Evolutionary conservation across 805 yeast species (phyloP), one percentile per base, ranked within the genome.

Genomic region (Pichia thaimueangensis): DNA sequence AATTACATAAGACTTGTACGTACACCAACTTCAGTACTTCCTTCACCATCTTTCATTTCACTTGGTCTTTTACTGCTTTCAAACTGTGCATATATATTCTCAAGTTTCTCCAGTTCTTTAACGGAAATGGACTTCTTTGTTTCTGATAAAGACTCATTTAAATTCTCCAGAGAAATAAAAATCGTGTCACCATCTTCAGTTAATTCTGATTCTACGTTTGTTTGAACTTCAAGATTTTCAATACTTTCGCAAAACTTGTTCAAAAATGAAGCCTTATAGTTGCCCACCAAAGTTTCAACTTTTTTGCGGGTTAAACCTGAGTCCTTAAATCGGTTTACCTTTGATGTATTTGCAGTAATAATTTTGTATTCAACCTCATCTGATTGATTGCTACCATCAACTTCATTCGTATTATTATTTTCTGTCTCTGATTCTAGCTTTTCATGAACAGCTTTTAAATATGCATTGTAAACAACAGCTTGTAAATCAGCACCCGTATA

Each of bases 401-500:
- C 47, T 6, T 46, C 38, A 13, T 15, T 9, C 16, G 16, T 17
- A 5, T n/a, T 35, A 20, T 34, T 28, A 12, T 48, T 56, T 42
- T 74, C 71, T 35, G 73, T 70, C 5, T 64, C 56, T 5, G 25
- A 23, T 11, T 74, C 76, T 50, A 88, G 72, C 49, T 74, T 79
- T 28, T 76, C 73, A 56, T 85, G 93, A 6, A 84, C 88, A 12
- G 95, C 94, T 51, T 80, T 82, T 57, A 91, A 69, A 59, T 89
- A 87, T 0, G 97, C 96, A 62, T 87, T 93, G 61, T 88, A 91
- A 31, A 88, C 81, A 37, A 91, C 62, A 0, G 96, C 96, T 62
- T 89, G 97, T 58, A 91, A 66, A 63, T 91, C 98, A 0, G 98
- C 98, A 13, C 96, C 96, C 12, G 96, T 84, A 53, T 74, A 89